Evolutionary conservation across 495 filamentous ascomycete genomes (phyloP).

Genomic region (Tetracladium marchalianum): DNA sequence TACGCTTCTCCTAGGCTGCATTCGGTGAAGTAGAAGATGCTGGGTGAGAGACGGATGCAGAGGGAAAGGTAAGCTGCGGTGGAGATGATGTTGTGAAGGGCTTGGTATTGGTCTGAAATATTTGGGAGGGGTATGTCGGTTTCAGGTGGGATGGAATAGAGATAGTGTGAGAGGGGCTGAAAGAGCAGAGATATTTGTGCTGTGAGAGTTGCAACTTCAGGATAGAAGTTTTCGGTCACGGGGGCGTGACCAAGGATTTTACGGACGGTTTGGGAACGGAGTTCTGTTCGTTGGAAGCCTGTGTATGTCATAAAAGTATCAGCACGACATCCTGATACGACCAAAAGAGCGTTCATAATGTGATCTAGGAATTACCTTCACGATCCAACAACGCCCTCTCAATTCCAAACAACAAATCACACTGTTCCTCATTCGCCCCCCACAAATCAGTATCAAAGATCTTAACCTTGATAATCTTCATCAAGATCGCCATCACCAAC

Average conservation of each 20-base stretch:
- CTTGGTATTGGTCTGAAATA: conserved; percentile 26
- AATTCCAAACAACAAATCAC: conserved; percentile 24
- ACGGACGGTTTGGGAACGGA: conserved; percentile 23
- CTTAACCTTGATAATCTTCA: conserved; percentile 29
- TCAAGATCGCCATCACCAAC: conserved; percentile 31
- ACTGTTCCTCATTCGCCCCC: conserved; percentile 23
- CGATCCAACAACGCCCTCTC: conserved; percentile 22
- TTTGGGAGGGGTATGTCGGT: conserved; percentile 5
- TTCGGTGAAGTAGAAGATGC: conserved; percentile 33
- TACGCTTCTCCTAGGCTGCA: conserved; percentile 29
- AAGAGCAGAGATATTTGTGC: conserved; percentile 30
- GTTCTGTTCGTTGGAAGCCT: conserved; percentile 34
- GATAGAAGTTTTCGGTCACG: conserved; percentile 33
- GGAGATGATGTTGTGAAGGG: conserved; percentile 33
- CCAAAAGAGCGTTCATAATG: not conserved
- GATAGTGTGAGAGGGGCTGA: conserved; percentile 28
- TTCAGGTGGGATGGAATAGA: conserved; percentile 19
- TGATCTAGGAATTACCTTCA: conserved; percentile 26
- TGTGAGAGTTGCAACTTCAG: conserved; percentile 27
- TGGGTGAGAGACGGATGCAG: conserved; percentile 30
- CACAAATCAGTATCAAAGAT: conserved; percentile 36
- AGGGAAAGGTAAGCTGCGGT: conserved; percentile 33
- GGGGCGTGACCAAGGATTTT: conserved; percentile 17
- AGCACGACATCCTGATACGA: not conserved
- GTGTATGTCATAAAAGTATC: not conserved